A percentile compares a stretch with the other conserved stretches of the same genome.
Conservation (phyloP, 768 basidiomycete species). For the Kwoniella mangroviensis region DNA sequence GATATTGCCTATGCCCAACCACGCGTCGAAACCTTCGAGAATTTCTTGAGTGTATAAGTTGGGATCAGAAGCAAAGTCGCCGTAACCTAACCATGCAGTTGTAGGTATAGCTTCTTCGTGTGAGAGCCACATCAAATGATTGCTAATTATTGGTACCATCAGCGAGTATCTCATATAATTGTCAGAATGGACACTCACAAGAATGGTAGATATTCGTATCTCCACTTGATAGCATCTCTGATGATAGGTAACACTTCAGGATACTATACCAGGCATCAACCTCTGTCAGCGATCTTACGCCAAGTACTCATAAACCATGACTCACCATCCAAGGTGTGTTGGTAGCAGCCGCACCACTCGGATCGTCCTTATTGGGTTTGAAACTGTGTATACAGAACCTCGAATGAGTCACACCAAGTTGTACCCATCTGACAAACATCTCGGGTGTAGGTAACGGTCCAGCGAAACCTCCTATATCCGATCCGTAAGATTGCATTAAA, state of each 20-base stretch:
- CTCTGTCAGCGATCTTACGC: background rate
- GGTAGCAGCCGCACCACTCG: conserved; percentile 43
- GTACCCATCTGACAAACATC: conserved; percentile 56
- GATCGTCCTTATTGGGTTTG: conserved; percentile 54
- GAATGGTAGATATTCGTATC: conserved; percentile 57
- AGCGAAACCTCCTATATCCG: conserved; percentile 57
- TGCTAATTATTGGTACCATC: conserved; percentile 26
- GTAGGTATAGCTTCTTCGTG: conserved; percentile 46
- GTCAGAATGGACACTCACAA: conserved; percentile 37
- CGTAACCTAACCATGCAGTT: conserved; percentile 51
- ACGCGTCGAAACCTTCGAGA: conserved; percentile 56
- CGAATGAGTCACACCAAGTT: conserved; percentile 49
- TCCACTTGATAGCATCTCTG: conserved; percentile 52
- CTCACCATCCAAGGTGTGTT: conserved; percentile 56
- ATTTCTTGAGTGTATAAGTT: conserved; percentile 49
- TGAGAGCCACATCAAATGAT: conserved; percentile 52
- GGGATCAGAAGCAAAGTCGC: conserved; percentile 50
- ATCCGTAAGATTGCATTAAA: conserved; percentile 51
- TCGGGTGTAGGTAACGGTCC: conserved; percentile 53
- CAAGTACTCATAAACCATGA: background rate
- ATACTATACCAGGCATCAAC: conserved; percentile 29
- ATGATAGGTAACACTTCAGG: conserved; percentile 53
- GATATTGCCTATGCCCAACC: conserved; percentile 54
- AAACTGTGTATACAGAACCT: conserved; percentile 57
- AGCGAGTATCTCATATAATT: background rate